These are phyloP conservation scores for Ceratocystis ficicola DNA, from an alignment of 2,329 filamentous ascomycete species.

Conservation along the genomic window DNA sequence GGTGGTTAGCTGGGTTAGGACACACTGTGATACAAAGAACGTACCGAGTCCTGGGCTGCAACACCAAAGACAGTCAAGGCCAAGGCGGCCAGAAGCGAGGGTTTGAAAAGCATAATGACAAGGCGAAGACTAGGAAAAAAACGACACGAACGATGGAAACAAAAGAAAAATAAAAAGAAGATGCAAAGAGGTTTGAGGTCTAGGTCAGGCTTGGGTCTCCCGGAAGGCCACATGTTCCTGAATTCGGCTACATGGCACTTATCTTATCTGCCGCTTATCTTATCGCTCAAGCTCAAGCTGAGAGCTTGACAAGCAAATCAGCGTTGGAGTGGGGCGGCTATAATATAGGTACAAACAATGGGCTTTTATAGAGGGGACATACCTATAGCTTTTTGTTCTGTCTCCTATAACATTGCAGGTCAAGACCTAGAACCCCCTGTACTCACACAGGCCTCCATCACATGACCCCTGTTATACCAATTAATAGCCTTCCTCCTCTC, in stretches of 20 bases:
- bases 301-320: not conserved
- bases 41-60: conserved; percentile 33
- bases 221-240: conserved; percentile 20
- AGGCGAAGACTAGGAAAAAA: conserved; percentile 18
- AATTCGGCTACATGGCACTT: not conserved
- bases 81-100: conserved; percentile 59
- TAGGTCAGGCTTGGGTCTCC: not conserved
- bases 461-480: not conserved
- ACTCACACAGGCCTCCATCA: not conserved
- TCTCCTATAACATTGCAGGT: too few relatives aligned
- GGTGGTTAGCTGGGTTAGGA: not conserved
- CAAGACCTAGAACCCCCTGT: not conserved
- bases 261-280: conserved; percentile 12
- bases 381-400: too few relatives aligned
- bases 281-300: not conserved
- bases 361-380: too few relatives aligned
- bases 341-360: too few relatives aligned
- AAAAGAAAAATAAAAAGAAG: not conserved
- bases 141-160: conserved; percentile 10
- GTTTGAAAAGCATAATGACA: conserved; percentile 58
- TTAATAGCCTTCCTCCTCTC: not conserved
- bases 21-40: not conserved
- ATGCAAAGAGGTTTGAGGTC: not conserved
- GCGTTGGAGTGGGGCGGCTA: too few relatives aligned
- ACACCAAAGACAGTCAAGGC: conserved; percentile 56